phyloP scores from a whole-genome alignment of 2,329 filamentous ascomycete species.

The Cladosporium sp. region DNA sequence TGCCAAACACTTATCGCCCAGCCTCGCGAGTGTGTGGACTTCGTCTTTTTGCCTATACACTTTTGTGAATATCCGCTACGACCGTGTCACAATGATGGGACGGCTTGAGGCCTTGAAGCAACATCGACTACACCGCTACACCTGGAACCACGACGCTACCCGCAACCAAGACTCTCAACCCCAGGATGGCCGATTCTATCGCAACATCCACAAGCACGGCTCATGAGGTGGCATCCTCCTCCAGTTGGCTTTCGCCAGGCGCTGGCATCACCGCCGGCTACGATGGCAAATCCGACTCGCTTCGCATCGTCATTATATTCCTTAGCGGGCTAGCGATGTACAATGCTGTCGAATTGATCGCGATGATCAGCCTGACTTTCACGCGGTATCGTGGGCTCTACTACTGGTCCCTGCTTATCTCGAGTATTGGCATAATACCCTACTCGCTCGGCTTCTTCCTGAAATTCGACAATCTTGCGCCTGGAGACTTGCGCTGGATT shows the following conservation, averaged over 20 bases:
- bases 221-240: slow-evolving; percentile 13
- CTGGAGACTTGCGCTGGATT: slow-evolving; percentile 32
- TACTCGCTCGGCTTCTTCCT: slow-evolving; percentile 51
- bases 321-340: slow-evolving; percentile 38
- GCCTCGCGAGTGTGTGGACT: not conserved
- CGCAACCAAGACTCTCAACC: not conserved
- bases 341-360: slow-evolving; percentile 47
- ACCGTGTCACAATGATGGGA: slow-evolving; percentile 11
- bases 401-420: slow-evolving; percentile 51
- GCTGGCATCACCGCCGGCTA: slow-evolving; percentile 33
- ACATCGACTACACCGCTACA: not conserved
- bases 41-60: not conserved
- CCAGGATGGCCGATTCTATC: slow-evolving; percentile 11
- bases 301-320: slow-evolving; percentile 34
- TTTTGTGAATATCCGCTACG: not conserved
- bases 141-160: not conserved
- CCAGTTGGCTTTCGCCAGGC: slow-evolving; percentile 31
- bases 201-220: slow-evolving; percentile 8
- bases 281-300: slow-evolving; percentile 29
- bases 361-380: slow-evolving; percentile 51
- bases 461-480: slow-evolving; percentile 43
- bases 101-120: not conserved
- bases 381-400: slow-evolving; percentile 50
- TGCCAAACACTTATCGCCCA: not conserved
- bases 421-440: slow-evolving; percentile 47